Evolutionary conservation across 768 basidiomycete species (phyloP), one percentile per base, ranked within the genome.

Genomic region (Leccinum ochraceum): DNA sequence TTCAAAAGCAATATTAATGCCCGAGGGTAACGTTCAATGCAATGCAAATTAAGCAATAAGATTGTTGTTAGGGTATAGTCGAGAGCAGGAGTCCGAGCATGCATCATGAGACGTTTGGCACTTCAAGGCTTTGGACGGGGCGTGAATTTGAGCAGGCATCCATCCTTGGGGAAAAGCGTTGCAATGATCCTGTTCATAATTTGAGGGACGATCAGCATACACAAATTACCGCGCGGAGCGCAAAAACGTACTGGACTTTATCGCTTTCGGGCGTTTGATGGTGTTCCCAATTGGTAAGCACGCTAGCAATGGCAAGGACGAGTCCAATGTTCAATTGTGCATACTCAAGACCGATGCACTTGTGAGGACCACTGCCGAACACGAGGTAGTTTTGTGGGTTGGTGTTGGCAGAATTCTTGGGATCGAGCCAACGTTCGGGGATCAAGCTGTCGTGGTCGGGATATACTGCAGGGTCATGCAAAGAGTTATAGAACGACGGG

Each of bases 311-410:
- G 6, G 89, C 95, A 28, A 98, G 81, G 4, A 89, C 87, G 20
- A 95, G 81, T 1, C 83, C 89, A 59, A 98, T 94, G 76, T 95
- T 95, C 86, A 94, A 87, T 66, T 81, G 84, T 39, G 95, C 94
- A 71, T 98, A 99, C 74, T 97, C 94, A 55, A 92, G 69, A 30
- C 94, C 95, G 62, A 97, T 94, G 75, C 94, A 95, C 65, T 86
- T 85, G 77, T 98, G 94, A 56, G 95, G 94, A 6, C 95, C 95
- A 63, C 86, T 87, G 46, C 97, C 96, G 74, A 94, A 98, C 30
- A 98, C 92, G 63, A 99, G 86, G 74, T 93, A 99, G 78, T 98
- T 97, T 77, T 92, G 89, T 42, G 96, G 94, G 73, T 92, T 91
- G 57, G 81, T 76, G 73, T 89, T 90, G 55, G 96, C 95, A 16